phyloP scores from a whole-genome alignment of 768 basidiomycete genomes.

The Trametes coccinea region DNA sequence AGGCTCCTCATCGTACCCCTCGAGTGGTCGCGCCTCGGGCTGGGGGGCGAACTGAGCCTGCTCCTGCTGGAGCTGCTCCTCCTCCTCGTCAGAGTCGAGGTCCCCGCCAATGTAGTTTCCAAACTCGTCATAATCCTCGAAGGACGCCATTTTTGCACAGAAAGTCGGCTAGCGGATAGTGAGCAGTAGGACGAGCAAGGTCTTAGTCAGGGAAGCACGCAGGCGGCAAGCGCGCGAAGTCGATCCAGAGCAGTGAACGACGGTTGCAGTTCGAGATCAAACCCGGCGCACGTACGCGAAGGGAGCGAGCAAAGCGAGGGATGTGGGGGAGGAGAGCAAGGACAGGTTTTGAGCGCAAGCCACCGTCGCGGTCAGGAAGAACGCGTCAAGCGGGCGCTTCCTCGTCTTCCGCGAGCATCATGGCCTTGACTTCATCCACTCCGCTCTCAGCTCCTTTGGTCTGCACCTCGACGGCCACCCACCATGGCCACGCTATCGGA shows the following conservation, averaged over 20 bases:
- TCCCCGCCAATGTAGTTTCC: conserved; percentile 98
- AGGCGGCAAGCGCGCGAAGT: background rate
- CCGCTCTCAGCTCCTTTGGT: background rate
- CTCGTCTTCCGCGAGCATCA: conserved; percentile 5
- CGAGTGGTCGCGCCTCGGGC: conserved; percentile 52
- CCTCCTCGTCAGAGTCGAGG: conserved; percentile 85
- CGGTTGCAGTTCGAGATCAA: background rate
- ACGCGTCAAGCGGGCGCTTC: conserved; percentile 23
- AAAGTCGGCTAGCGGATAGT: background rate
- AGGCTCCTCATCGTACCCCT: conserved; percentile 77
- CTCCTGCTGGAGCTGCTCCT: conserved; percentile 48
- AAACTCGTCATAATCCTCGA: conserved; percentile 89
- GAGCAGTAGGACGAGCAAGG: background rate
- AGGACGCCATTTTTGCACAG: conserved; percentile 47
- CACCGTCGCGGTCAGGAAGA: conserved; percentile 20
- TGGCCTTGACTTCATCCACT: background rate
- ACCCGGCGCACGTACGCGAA: background rate
- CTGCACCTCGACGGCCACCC: conserved; percentile 1
- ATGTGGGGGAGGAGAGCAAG: background rate
- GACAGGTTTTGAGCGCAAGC: conserved; percentile 17
- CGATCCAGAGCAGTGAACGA: background rate
- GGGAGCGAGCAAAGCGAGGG: background rate
- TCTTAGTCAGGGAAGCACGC: background rate
- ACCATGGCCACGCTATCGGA: conserved; percentile 47
- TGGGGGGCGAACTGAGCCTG: conserved; percentile 46